phyloP scores from a whole-genome alignment of 257 asterid genomes.

The Hygrophila difformis region DNA sequence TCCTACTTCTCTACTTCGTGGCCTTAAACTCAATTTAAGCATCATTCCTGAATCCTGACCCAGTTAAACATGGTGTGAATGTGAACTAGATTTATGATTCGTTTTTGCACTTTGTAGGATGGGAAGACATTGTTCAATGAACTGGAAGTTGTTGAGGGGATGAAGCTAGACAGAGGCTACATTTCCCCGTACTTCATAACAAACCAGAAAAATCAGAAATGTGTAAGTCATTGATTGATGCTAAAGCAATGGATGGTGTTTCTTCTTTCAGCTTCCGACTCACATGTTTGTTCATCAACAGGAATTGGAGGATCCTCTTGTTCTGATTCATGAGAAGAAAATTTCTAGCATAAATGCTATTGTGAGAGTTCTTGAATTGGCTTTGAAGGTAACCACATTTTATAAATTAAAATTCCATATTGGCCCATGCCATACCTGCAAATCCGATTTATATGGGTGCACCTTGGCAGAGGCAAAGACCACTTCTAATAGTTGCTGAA shows the following conservation, averaged over 20 bases:
- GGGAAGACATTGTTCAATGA: constrained; percentile 86
- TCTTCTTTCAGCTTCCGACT: not conserved
- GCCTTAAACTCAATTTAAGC: too few species aligned
- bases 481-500: constrained; percentile 78
- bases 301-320: constrained; percentile 89
- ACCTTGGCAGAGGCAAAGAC: constrained; percentile 58
- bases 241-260: not conserved
- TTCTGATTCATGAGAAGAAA: constrained; percentile 87
- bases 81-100: too few species aligned
- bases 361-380: constrained; percentile 82
- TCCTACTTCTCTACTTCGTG: too few species aligned
- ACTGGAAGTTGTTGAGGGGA: constrained; percentile 95
- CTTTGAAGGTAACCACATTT: constrained; percentile 51
- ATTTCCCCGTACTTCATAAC: constrained; percentile 95
- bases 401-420: not conserved
- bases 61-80: not conserved
- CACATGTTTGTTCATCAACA: constrained; percentile 11
- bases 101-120: constrained; percentile 35
- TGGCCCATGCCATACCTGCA: not conserved
- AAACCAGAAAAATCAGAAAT: constrained; percentile 85
- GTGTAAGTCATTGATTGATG: constrained; percentile 43
- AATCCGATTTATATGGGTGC: not conserved
- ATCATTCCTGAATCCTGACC: not conserved
- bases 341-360: constrained; percentile 61
- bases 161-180: constrained; percentile 92